Conservation (phyloP, 2,329 filamentous ascomycete genomes). For the Clonostachys chloroleuca region DNA sequence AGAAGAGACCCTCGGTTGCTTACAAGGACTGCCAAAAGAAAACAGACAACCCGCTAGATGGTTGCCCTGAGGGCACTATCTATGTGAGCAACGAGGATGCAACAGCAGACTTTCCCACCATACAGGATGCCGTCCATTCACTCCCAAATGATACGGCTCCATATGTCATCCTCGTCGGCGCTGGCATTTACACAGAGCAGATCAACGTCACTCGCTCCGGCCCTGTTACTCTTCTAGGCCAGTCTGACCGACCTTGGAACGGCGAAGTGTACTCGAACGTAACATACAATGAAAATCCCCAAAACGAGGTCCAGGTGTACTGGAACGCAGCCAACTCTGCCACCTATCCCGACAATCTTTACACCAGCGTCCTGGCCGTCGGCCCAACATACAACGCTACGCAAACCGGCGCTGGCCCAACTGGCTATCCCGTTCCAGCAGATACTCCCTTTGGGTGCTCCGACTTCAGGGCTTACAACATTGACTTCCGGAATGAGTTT, state of each 20-base stretch:
- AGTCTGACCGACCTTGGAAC: constrained; percentile 34
- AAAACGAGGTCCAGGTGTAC: constrained; percentile 49
- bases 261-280: constrained; percentile 30
- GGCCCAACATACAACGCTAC: constrained; percentile 60
- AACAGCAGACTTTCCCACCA: constrained; percentile 27
- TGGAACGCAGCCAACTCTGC: constrained; percentile 51
- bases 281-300: constrained; percentile 27
- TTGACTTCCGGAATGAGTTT: constrained; percentile 61
- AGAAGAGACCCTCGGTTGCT: neutral
- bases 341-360: constrained; percentile 52
- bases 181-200: constrained; percentile 59
- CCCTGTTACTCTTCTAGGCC: constrained; percentile 58
- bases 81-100: constrained; percentile 29
- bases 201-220: constrained; percentile 60
- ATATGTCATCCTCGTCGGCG: constrained; percentile 47
- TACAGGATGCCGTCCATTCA: constrained; percentile 33
- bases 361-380: constrained; percentile 56
- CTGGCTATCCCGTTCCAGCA: constrained; percentile 54
- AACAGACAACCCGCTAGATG: constrained; percentile 10
- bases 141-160: constrained; percentile 16
- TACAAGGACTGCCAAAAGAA: neutral
- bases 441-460: constrained; percentile 59
- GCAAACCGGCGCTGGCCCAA: constrained; percentile 56
- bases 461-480: constrained; percentile 63
- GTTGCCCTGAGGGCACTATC: constrained; percentile 32